These are phyloP conservation scores for Domatiomyces catenatus DNA, from an alignment of 2,329 filamentous ascomycete genomes.

Conservation along the genomic window DNA sequence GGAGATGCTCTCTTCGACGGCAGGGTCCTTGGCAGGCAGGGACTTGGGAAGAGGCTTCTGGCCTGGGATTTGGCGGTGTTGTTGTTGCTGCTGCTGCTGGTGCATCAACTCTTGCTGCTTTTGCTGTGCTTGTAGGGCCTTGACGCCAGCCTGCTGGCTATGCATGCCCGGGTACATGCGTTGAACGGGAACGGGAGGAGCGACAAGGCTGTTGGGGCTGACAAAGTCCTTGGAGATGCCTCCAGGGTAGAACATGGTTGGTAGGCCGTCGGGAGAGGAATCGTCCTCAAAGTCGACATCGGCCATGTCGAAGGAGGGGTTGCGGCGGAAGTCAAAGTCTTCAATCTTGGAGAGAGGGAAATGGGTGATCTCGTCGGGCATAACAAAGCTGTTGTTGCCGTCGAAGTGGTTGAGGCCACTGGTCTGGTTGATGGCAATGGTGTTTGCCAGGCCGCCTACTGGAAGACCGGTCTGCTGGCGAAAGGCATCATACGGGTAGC, in stretches of 20 bases:
- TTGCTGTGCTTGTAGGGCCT: constrained; percentile 46
- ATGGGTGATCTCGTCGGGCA: constrained; percentile 20
- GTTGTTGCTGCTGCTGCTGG: constrained; percentile 37
- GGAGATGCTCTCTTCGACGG: constrained; percentile 83
- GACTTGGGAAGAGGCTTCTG: constrained; percentile 20
- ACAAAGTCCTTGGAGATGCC: constrained; percentile 37
- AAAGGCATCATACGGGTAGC: constrained; percentile 89
- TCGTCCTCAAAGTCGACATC: constrained; percentile 59
- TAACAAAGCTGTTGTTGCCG: constrained; percentile 29
- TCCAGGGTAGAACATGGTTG: constrained; percentile 50
- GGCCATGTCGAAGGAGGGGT: constrained; percentile 35
- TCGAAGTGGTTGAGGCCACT: constrained; percentile 27
- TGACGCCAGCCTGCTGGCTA: constrained; percentile 67
- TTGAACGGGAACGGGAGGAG: constrained; percentile 39
- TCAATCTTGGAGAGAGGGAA: constrained; percentile 33
- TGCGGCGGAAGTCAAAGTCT: constrained; percentile 42
- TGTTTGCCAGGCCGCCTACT: constrained; percentile 64
- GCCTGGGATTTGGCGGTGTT: constrained; percentile 20
- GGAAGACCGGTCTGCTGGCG: constrained; percentile 91
- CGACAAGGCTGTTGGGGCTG: constrained; percentile 55
- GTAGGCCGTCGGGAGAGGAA: constrained; percentile 31
- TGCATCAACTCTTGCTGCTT: constrained; percentile 46
- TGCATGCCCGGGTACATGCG: constrained; percentile 89
- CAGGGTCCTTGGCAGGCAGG: constrained; percentile 41
- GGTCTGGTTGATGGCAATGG: constrained; percentile 59